Conservation (phyloP, 192 early-diverging fungal genomes). For the Coemansia asiatica region DNA sequence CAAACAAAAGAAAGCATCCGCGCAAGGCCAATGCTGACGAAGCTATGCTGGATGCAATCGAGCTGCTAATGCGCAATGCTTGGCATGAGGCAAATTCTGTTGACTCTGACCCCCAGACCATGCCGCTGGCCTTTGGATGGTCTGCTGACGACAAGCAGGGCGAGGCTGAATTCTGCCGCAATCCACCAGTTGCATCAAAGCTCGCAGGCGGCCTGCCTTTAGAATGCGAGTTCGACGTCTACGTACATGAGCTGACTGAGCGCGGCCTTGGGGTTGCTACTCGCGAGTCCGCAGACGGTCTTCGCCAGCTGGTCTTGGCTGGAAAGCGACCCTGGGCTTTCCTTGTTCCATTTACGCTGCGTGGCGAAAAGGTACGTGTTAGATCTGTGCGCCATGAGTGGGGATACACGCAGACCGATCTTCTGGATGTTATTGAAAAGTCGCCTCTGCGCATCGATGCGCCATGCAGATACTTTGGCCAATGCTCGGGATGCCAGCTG, state of each 20-base stretch:
- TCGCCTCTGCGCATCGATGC: slow-evolving; percentile 51
- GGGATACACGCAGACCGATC: slow-evolving; percentile 52
- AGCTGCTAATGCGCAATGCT: slow-evolving; percentile 22
- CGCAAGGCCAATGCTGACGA: slow-evolving; percentile 41
- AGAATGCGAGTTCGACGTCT: slow-evolving; percentile 40
- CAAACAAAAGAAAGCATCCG: slow-evolving; percentile 11
- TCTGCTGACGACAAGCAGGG: slow-evolving; percentile 18
- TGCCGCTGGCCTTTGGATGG: slow-evolving; percentile 42
- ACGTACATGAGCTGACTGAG: slow-evolving; percentile 46
- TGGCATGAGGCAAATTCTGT: slow-evolving; percentile 13
- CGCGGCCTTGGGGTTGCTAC: slow-evolving; percentile 44
- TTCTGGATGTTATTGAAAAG: slow-evolving; percentile 22
- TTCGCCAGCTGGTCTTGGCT: slow-evolving; percentile 21
- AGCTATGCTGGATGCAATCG: slow-evolving; percentile 36
- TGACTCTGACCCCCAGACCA: slow-evolving; percentile 2
- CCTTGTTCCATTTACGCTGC: slow-evolving; percentile 38
- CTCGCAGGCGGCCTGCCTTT: slow-evolving; percentile 26
- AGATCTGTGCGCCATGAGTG: slow-evolving; percentile 49
- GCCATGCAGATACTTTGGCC: slow-evolving; percentile 61
- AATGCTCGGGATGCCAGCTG: slow-evolving; percentile 64
- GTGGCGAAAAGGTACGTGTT: slow-evolving; percentile 35
- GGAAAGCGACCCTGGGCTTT: slow-evolving; percentile 45
- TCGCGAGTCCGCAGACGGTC: slow-evolving; percentile 29
- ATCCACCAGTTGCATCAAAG: slow-evolving; percentile 37
- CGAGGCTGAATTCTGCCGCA: slow-evolving; percentile 35